Conservation (phyloP, 352 stramenopile species). For the Phytophthora sansomeana region DNA sequence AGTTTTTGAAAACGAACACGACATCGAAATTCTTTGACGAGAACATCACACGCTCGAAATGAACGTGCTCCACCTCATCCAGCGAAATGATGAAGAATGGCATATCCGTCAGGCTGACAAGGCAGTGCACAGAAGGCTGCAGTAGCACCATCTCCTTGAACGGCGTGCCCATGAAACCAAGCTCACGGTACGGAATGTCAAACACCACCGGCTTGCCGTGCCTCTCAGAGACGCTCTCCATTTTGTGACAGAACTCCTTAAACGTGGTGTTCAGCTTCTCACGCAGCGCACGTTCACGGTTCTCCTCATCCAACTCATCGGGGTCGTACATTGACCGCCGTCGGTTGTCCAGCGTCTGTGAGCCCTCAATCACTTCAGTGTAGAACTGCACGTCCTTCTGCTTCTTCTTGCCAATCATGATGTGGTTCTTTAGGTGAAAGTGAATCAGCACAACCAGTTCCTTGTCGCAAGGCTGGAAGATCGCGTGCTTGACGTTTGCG, state of each 20-base stretch:
- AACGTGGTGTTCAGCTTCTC: slow-evolving; percentile 99
- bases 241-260: slow-evolving; percentile 99
- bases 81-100: slow-evolving; percentile 99
- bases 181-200: slow-evolving; percentile 99
- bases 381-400: slow-evolving; percentile 99
- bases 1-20: slow-evolving; percentile 99
- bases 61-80: slow-evolving; percentile 99
- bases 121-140: slow-evolving; percentile 98
- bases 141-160: slow-evolving; percentile 99
- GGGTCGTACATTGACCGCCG: slow-evolving; percentile 99
- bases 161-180: slow-evolving; percentile 98
- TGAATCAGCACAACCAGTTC: slow-evolving; percentile 99
- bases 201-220: slow-evolving; percentile 96
- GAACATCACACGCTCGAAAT: slow-evolving; percentile 99
- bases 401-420: slow-evolving; percentile 99
- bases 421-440: slow-evolving; percentile 99
- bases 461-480: slow-evolving; percentile 99
- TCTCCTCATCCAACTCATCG: slow-evolving; percentile 99
- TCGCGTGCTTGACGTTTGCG: slow-evolving; percentile 99
- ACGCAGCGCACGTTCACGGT: slow-evolving; percentile 95
- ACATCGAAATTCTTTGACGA: slow-evolving; percentile 99
- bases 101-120: slow-evolving; percentile 99
- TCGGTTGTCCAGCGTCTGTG: slow-evolving; percentile 93
- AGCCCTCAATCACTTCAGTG: slow-evolving; percentile 99
- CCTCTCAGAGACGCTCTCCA: slow-evolving; percentile 87